Conservation (phyloP, 73 alveolate genomes). For the Stentor roeselii region DNA sequence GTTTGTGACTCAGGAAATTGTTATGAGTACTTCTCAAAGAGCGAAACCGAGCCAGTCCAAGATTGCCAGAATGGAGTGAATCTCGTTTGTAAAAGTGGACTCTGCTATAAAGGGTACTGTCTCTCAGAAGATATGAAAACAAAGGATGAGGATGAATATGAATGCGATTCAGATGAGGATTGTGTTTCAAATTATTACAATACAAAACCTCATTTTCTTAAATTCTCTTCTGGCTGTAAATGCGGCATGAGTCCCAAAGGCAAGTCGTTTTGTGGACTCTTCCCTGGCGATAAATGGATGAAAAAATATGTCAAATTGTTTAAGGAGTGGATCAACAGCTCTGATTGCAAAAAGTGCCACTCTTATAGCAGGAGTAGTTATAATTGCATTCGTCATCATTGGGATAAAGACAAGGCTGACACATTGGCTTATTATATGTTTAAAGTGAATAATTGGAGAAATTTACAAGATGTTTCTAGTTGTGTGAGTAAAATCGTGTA, state of each 20-base stretch:
- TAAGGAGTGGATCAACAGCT: not conserved
- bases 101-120: not conserved
- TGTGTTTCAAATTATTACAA: not conserved
- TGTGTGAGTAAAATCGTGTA: too few species aligned
- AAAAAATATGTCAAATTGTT: not conserved
- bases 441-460: too few species aligned
- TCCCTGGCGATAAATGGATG: not conserved
- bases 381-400: not conserved
- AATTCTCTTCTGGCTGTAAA: not conserved
- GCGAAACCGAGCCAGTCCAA: not conserved
- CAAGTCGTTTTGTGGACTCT: not conserved
- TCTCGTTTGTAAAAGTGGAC: not conserved
- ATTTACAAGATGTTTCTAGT: too few species aligned
- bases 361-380: not conserved
- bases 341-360: not conserved
- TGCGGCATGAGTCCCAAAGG: not conserved
- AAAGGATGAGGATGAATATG: not conserved
- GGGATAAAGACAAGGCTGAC: not conserved
- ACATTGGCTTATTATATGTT: not conserved
- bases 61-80: not conserved
- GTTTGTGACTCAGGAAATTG: not conserved
- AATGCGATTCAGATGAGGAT: not conserved
- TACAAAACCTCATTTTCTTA: not conserved
- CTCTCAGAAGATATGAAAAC: not conserved
- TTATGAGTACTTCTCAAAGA: conserved; percentile 1